Evolutionary conservation across 139 green algal species (phyloP), one percentile per base, ranked within the genome.

Genomic region (Klebsormidium nitens): DNA sequence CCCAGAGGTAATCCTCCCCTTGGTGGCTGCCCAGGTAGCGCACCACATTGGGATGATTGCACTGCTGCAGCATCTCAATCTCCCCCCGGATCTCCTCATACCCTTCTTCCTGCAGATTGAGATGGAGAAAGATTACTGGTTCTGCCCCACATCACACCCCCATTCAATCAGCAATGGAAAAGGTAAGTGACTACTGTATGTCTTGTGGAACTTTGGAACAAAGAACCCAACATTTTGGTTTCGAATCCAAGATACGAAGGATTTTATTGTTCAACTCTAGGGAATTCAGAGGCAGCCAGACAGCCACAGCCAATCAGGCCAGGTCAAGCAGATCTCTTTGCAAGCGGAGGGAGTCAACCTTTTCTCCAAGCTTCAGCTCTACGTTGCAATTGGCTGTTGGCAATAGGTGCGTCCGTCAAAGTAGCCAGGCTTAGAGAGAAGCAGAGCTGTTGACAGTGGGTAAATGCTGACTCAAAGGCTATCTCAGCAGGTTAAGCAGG

Each of bases 1-100:
- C 60, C 76, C 76, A 83, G 8, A 80, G 35, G 4, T 46, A 72
- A 60, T 81, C 59, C 8, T 56, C 39, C 2, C 42, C 58, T 19
- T 64, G 69, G 69, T 73, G 71, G 46, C 39, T 74, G n/a, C 64
- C 89, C 37, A 90, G 62, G 78, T 96, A 96, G 31, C 72, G 83
- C 26, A 98, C 93, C 2, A 98, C 83, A 71, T 97, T 97, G 50
- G 93, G 91, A 72, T 98, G 93, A 72, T 94, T 87, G 82, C 93
- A 98, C 44, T 87, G 84, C 0, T 88, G 65, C 37, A 98, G 78
- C 75, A 84, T 74, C 50, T 72, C 63, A 59, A 78, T 78, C 64
- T 78, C 71, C 0, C 49, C 49, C 14, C 64, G 32, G n/a, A 78
- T 73, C 42, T 72, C 63, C 1, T 72, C 63, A 49, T 42, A 74